phyloP scores from a whole-genome alignment of 768 basidiomycete genomes.

The Arthromyces matolae region DNA sequence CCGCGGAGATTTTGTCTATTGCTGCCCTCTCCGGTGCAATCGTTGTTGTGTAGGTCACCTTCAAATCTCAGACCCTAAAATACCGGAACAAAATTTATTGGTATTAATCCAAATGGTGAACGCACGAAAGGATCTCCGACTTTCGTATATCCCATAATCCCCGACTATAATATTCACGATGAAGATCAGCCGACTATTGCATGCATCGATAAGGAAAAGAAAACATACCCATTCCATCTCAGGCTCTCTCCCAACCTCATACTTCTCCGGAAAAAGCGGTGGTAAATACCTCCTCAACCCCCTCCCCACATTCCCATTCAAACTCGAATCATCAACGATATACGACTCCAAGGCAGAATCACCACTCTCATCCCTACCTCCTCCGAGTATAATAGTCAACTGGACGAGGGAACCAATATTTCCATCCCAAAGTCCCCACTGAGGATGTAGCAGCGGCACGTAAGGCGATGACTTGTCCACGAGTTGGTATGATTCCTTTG shows the following conservation, averaged over 20 bases:
- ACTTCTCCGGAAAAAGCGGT: constrained; percentile 50
- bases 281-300: constrained; percentile 60
- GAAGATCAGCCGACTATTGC: no score
- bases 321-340: constrained; percentile 51
- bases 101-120: no score
- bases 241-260: constrained; percentile 43
- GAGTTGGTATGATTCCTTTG: constrained; percentile 59
- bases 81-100: no score
- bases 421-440: constrained; percentile 50
- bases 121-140: constrained; percentile 65
- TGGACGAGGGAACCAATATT: constrained; percentile 85
- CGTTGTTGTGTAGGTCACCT: no score
- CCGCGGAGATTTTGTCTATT: no score
- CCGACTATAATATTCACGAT: constrained; percentile 63
- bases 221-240: constrained; percentile 79
- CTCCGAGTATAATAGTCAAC: constrained; percentile 62
- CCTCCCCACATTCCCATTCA: constrained; percentile 45
- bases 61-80: no score
- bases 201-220: background rate
- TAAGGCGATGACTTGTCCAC: constrained; percentile 60
- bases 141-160: constrained; percentile 76
- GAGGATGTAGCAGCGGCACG: constrained; percentile 41
- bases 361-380: constrained; percentile 48
- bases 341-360: constrained; percentile 47
- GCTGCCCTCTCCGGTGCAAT: no score